Evolutionary conservation across 345 rosid species (phyloP).

Genomic region (Camelina sativa): DNA sequence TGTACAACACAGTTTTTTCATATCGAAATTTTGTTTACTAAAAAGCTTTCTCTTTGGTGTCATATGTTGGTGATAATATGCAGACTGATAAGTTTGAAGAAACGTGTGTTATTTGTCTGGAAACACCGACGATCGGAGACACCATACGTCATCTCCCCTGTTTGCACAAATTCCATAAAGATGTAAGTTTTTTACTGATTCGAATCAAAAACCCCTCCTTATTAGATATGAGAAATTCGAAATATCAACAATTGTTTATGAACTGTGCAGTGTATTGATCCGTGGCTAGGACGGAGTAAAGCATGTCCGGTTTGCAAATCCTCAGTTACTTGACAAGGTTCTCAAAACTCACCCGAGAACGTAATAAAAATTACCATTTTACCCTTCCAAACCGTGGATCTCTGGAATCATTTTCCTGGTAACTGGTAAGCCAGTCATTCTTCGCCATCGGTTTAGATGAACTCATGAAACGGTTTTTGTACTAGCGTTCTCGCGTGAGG

Average conservation of each 20-base stretch:
- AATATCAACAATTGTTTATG: not conserved
- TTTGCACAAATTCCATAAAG: constrained; percentile 97
- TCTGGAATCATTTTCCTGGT: not conserved
- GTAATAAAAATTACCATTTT: not conserved
- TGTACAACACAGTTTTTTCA: not conserved
- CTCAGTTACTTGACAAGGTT: constrained; percentile 55
- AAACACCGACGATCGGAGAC: constrained; percentile 75
- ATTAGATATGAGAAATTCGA: not conserved
- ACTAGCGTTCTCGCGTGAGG: not conserved
- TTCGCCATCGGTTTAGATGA: not conserved
- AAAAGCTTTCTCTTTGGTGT: constrained; percentile 19
- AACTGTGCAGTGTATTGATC: constrained; percentile 86
- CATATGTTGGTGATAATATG: constrained; percentile 15
- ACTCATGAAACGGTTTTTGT: constrained; percentile 2
- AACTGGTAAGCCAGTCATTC: not conserved
- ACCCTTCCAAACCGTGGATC: constrained; percentile 10
- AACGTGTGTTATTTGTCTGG: constrained; percentile 85
- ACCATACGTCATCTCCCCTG: constrained; percentile 94
- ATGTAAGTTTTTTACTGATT: constrained; percentile 50
- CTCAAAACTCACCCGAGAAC: not conserved
- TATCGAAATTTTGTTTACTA: not conserved
- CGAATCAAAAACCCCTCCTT: not conserved
- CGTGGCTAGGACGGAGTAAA: constrained; percentile 78
- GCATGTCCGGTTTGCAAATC: constrained; percentile 94
- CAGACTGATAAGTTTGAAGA: constrained; percentile 73